These are phyloP conservation scores for Beauveria sp. DNA, from an alignment of 2,329 filamentous ascomycete species.

Conservation along the genomic window DNA sequence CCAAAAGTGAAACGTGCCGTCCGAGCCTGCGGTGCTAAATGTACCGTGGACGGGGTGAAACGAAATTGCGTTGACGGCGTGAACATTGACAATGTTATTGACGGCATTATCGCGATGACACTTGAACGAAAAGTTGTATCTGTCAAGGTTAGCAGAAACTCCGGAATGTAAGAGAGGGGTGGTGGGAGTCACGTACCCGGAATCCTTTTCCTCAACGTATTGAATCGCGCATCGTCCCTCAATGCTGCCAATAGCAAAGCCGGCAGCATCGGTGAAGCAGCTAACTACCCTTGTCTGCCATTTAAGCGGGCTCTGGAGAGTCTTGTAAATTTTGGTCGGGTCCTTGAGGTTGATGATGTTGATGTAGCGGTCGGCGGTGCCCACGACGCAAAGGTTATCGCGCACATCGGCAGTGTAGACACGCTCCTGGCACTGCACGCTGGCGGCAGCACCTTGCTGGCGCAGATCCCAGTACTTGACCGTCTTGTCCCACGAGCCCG, in stretches of 20 bases:
- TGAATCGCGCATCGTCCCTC: slow-evolving; percentile 97
- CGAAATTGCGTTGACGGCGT: slow-evolving; percentile 92
- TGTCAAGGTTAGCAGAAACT: slow-evolving; percentile 22
- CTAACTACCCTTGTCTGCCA: slow-evolving; percentile 95
- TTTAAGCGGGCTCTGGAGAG: slow-evolving; percentile 88
- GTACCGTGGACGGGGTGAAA: slow-evolving; percentile 96
- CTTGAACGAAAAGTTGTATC: slow-evolving; percentile 97
- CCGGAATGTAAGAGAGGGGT: neutral
- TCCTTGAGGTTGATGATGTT: slow-evolving; percentile 88
- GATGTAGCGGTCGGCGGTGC: slow-evolving; percentile 92
- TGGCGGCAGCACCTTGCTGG: slow-evolving; percentile 54
- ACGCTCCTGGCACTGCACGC: slow-evolving; percentile 63
- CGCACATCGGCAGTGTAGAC: slow-evolving; percentile 89
- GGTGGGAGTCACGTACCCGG: slow-evolving; percentile 41
- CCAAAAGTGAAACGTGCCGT: slow-evolving; percentile 97
- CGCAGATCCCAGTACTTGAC: slow-evolving; percentile 85
- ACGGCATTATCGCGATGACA: slow-evolving; percentile 81
- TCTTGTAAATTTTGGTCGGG: slow-evolving; percentile 90
- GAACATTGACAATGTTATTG: slow-evolving; percentile 77
- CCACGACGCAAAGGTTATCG: slow-evolving; percentile 81
- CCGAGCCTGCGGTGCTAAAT: slow-evolving; percentile 92
- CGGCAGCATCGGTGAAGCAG: slow-evolving; percentile 86
- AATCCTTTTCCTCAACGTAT: slow-evolving; percentile 94
- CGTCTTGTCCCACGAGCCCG: slow-evolving; percentile 87
- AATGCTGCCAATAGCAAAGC: slow-evolving; percentile 92